Base-by-base conservation (phyloP, 495 filamentous ascomycete species). In the Podospora bellae-mahoneyi region DNA sequence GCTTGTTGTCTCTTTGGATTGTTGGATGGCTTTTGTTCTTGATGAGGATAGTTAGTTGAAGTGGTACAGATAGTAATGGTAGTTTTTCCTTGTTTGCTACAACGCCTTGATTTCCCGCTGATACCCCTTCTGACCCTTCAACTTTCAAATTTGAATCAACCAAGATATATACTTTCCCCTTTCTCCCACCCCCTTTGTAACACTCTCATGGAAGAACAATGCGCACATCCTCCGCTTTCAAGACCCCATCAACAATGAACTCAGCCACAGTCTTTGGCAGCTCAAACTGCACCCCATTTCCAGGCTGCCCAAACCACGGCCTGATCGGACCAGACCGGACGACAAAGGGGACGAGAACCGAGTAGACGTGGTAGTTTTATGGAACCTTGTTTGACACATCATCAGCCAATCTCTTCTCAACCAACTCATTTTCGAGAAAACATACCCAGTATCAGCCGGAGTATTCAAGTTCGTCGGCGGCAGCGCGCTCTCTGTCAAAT, bases 241-340 rank as follows among this genome's bases (percentile, higher is more conserved):
- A 26, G 28, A 28, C 69, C 3, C 67, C 68, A n/a, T 63, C 34
- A 30, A 30, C 61, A 44, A 75, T 60, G 18, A 77, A 34, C 27
- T 59, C 66, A 62, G 28, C 23, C 3, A 77, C 66, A 26, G 64
- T 68, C 9, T 59, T 34, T n/a, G 48, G 64, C 39, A 73, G 54
- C 67, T 62, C 59, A 34, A 77, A 85, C 74, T 88, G 86, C 5
- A 82, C 78, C 3, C 86, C 86, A 68, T 83, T 75, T 0, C 86
- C 86, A 0, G 84, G 84, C 77, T 89, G 86, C 20, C 83, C 84
- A 72, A 86, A 89, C 83, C 81, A 87, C 15, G 83, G 77, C 30
- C 82, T 79, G 62, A 87, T 84, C 1, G 84, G 84, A 1, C 86
- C 86, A 5, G 82, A 69, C 1, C 74, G 62, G 1, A 84, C 83